A percentile compares a stretch with the other conserved stretches of the same genome.
Conservation (phyloP, 129 eudicot species). For the Gnaphalium uliginosum region DNA sequence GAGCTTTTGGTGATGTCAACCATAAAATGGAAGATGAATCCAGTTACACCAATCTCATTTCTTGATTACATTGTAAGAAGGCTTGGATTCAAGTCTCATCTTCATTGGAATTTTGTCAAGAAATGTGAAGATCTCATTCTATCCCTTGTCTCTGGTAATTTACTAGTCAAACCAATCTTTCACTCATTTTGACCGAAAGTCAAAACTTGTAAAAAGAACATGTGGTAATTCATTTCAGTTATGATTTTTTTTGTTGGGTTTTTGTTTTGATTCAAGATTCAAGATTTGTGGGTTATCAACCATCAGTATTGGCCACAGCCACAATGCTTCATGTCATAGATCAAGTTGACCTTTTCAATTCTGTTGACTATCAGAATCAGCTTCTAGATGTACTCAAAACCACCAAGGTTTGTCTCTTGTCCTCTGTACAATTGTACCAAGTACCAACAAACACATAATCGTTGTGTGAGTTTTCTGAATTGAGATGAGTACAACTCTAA, state of each 20-base stretch:
- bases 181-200: slow-evolving; percentile 14
- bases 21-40: slow-evolving; percentile 82
- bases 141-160: slow-evolving; percentile 59
- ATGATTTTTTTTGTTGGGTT: slow-evolving; percentile 7
- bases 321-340: slow-evolving; percentile 69
- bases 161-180: not conserved
- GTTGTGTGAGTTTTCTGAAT: slow-evolving; percentile 14
- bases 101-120: slow-evolving; percentile 60
- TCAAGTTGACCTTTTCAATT: slow-evolving; percentile 52
- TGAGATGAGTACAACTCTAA: slow-evolving; percentile 14
- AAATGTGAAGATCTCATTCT: slow-evolving; percentile 63
- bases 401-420: slow-evolving; percentile 53
- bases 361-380: slow-evolving; percentile 61
- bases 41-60: slow-evolving; percentile 89
- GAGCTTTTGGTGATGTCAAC: slow-evolving; percentile 77
- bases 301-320: slow-evolving; percentile 74
- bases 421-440: not conserved
- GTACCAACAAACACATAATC: not conserved
- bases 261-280: slow-evolving; percentile 44
- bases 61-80: slow-evolving; percentile 78
- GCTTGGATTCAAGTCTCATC: slow-evolving; percentile 61
- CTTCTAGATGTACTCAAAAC: slow-evolving; percentile 61
- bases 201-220: not conserved
- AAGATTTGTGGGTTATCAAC: slow-evolving; percentile 57
- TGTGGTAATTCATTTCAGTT: not conserved